Evolutionary conservation across 106 monocot species (phyloP).

Genomic region (Gastrodia elata): DNA sequence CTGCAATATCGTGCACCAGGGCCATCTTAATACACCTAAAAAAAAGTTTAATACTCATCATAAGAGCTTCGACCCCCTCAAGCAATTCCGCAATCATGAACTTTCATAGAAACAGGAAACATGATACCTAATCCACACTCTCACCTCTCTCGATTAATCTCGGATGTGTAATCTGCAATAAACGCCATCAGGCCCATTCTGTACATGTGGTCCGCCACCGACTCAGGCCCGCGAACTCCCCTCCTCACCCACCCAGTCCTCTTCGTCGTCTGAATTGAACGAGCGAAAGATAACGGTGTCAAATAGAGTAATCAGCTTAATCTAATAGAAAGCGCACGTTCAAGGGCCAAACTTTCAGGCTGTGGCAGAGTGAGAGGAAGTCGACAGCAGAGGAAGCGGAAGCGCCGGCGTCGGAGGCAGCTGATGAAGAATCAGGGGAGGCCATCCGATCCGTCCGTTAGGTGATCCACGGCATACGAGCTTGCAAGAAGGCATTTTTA

Average conservation of each 20-base stretch:
- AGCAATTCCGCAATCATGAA: neutral
- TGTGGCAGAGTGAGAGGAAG: conserved; percentile 7
- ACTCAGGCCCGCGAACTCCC: conserved; percentile 77
- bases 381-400: neutral
- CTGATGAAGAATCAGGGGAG: neutral
- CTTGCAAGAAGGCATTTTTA: too few species aligned
- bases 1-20: conserved; percentile 86
- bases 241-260: conserved; percentile 78
- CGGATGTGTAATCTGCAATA: conserved; percentile 43
- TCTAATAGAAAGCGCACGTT: neutral
- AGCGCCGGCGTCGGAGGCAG: conserved; percentile 9
- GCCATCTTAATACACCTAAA: conserved; percentile 82
- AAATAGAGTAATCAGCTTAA: neutral
- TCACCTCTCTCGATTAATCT: conserved; percentile 77
- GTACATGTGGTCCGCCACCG: conserved; percentile 98
- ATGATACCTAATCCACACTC: neutral
- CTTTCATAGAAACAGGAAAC: neutral
- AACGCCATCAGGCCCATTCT: conserved; percentile 92
- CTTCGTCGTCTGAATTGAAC: conserved; percentile 64
- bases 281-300: neutral
- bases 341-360: neutral
- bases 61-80: neutral
- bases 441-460: conserved; percentile 18
- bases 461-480: too few species aligned
- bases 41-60: neutral